Base-by-base conservation (phyloP, 306 rosid species). In the Alnus rubra region DNA sequence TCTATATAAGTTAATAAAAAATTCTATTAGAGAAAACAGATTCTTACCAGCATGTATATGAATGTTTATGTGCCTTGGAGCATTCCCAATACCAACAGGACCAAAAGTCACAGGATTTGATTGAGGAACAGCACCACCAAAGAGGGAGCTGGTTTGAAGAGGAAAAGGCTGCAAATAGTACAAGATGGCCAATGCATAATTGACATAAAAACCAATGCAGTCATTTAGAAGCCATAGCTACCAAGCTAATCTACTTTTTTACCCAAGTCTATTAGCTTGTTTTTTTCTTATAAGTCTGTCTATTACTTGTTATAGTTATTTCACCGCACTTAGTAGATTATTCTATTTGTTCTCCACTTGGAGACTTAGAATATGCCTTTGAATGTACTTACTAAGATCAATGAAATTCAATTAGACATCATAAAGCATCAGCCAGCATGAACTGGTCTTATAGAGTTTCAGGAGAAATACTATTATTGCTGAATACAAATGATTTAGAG, bases 1-100 rank as follows among this genome's bases (percentile, higher is more conserved):
- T 59, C 35, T 10, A 28, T n/a, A 58, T 2, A 28, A 23, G 65
- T 19, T 19, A 55, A 18, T 2, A n/a, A 55, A 55, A n/a, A 42
- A 18, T 5, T 55, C 18, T 54, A 58, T 58, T 14, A 31, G 39
- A 47, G 45, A 37, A 49, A 28, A 9, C 35, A 35, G 18, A 39
- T 56, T 48, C 80, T 88, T 85, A 96, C 99, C 99, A 51, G 97
- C 96, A 85, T 93, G 99, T 85, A 96, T 96, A 84, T 96, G 99
- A 78, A 96, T 93, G 92, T 89, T 96, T 30, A 96, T 81, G 45
- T 91, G 91, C 92, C 99, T 89, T 74, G 98, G 96, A 76, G 87
- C 92, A 89, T 74, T 86, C 69, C 99, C 99, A 78, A 90, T 71
- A 77, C 98, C 97, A 76, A 86, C 89, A 60, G 97, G 78, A 70